Evolutionary conservation across 208 protist species (phyloP).

Genomic region (Leishmania mexicana): DNA sequence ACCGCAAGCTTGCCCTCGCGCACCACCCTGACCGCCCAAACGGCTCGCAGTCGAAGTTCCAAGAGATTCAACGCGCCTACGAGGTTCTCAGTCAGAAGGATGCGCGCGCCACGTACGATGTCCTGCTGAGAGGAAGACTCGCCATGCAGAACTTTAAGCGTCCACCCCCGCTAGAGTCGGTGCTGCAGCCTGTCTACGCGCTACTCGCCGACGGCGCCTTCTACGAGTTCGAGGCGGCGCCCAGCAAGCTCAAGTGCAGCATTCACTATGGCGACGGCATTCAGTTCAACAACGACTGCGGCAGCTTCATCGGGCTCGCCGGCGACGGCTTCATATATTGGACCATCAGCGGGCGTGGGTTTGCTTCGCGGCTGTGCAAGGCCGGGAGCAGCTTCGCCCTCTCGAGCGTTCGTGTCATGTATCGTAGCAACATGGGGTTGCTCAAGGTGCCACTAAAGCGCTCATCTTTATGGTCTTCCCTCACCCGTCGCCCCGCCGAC

Average conservation of each 20-base stretch:
- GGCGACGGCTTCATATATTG: constrained; percentile 81
- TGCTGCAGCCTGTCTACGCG: constrained; percentile 50
- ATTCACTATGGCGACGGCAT: constrained; percentile 84
- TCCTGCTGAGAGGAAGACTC: constrained; percentile 27
- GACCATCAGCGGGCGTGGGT: constrained; percentile 50
- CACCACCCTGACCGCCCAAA: constrained; percentile 85
- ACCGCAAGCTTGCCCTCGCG: constrained; percentile 72
- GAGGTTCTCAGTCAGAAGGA: constrained; percentile 94
- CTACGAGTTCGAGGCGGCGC: constrained; percentile 81
- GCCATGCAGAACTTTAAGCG: constrained; percentile 56
- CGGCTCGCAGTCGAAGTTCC: constrained; percentile 76
- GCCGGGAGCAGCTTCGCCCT: constrained; percentile 62
- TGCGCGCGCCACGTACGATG: constrained; percentile 95
- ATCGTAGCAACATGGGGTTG: constrained; percentile 55
- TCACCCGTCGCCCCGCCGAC: background rate
- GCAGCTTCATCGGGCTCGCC: constrained; percentile 81
- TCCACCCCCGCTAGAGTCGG: constrained; percentile 42
- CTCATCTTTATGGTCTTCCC: background rate
- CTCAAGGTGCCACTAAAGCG: constrained; percentile 20
- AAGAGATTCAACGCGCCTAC: constrained; percentile 94
- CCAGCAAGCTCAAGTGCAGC: constrained; percentile 60
- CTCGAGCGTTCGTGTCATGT: constrained; percentile 49
- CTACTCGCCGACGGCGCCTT: constrained; percentile 64
- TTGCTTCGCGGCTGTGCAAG: constrained; percentile 71
- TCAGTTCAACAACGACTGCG: constrained; percentile 44